Percentiles rank a stretch among this genome's conserved stretches.
These are phyloP conservation scores for Emydomyces testavorans DNA, from an alignment of 2,329 filamentous ascomycete genomes.

Conservation along the genomic window DNA sequence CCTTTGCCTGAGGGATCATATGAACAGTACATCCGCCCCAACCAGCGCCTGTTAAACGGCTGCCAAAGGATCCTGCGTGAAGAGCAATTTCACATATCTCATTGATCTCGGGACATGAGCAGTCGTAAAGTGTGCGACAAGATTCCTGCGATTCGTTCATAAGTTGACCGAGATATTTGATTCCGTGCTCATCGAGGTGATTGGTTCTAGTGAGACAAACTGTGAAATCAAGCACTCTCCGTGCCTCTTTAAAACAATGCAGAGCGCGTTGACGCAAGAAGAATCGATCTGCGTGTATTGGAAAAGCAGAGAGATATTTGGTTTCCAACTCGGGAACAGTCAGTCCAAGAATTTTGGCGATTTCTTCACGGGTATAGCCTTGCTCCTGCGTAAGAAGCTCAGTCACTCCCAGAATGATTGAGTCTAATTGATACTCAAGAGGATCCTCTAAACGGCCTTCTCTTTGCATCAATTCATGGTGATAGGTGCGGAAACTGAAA, in stretches of 20 bases:
- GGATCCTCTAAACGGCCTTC: slow-evolving; percentile 39
- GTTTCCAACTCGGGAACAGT: slow-evolving; percentile 60
- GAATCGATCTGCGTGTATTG: slow-evolving; percentile 77
- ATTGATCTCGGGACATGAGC: slow-evolving; percentile 86
- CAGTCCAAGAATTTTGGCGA: slow-evolving; percentile 59
- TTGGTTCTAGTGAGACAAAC: slow-evolving; percentile 52
- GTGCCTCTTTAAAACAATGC: slow-evolving; percentile 83
- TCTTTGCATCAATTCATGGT: slow-evolving; percentile 61
- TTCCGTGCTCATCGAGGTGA: slow-evolving; percentile 52
- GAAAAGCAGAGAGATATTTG: slow-evolving; percentile 76
- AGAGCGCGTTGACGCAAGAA: slow-evolving; percentile 75
- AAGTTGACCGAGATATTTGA: slow-evolving; percentile 61
- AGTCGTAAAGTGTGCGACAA: slow-evolving; percentile 79
- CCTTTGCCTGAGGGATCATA: slow-evolving; percentile 71
- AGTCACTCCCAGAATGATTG: slow-evolving; percentile 58
- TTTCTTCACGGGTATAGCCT: slow-evolving; percentile 80
- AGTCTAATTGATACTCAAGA: slow-evolving; percentile 56
- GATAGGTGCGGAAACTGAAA: slow-evolving; percentile 73
- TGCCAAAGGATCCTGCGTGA: slow-evolving; percentile 69
- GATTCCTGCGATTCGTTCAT: slow-evolving; percentile 85
- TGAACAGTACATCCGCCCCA: slow-evolving; percentile 97
- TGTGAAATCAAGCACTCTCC: slow-evolving; percentile 75
- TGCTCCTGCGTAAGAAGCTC: slow-evolving; percentile 63
- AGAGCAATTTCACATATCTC: slow-evolving; percentile 70
- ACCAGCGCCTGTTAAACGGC: slow-evolving; percentile 78